phyloP scores from a whole-genome alignment of 208 protist species.

The Trypanosoma grayi region DNA sequence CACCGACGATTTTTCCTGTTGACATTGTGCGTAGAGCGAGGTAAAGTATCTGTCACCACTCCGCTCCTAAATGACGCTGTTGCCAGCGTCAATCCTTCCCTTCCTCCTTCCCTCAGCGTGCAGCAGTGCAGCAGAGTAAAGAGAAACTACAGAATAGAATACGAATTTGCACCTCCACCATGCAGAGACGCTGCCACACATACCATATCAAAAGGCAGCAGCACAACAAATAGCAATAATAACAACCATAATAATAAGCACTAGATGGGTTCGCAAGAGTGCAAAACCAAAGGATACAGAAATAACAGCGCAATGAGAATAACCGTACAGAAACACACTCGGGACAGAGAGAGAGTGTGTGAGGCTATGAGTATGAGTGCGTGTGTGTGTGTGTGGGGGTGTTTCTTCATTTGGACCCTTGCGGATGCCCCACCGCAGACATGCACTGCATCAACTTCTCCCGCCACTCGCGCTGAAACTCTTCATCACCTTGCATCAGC shows the following conservation, averaged over 20 bases:
- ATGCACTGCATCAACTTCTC: slow-evolving; percentile 20
- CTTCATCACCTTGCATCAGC: slow-evolving; percentile 37
- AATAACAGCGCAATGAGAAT: neutral
- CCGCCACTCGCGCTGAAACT: slow-evolving; percentile 29
- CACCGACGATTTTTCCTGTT: slow-evolving; percentile 52
- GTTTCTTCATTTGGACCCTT: neutral
- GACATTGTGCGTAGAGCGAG: slow-evolving; percentile 29
- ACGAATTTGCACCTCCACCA: too few relatives aligned
- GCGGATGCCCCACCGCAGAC: neutral
- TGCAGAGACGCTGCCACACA: too few relatives aligned
- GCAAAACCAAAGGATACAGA: neutral
- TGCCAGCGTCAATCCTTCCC: neutral
- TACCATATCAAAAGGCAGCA: too few relatives aligned
- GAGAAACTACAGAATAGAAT: too few relatives aligned
- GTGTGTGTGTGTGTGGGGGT: slow-evolving; percentile 1
- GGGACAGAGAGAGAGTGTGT: neutral
- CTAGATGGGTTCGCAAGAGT: too few relatives aligned
- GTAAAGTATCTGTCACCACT: slow-evolving; percentile 10
- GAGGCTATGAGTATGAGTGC: neutral
- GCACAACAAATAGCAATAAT: too few relatives aligned
- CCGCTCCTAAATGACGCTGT: neutral
- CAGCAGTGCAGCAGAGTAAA: too few relatives aligned
- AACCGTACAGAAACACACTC: neutral
- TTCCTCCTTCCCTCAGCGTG: neutral
- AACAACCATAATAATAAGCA: too few relatives aligned